Percentiles rank a stretch among this genome's conserved stretches.
phyloP scores from a whole-genome alignment of 2,329 filamentous ascomycete species.

The Talaromyces verruculosus region DNA sequence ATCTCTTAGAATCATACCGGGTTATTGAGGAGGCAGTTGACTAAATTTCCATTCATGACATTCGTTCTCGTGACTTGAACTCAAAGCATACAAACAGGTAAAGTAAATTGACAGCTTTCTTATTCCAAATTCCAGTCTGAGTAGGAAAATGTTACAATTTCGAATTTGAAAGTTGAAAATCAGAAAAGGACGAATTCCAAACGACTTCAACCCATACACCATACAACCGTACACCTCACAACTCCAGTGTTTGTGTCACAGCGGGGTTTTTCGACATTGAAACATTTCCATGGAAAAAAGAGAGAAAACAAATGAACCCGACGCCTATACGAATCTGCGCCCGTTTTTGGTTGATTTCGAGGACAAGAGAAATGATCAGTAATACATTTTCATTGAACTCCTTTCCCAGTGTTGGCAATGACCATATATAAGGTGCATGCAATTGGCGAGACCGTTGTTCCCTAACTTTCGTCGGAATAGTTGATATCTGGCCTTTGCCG shows the following conservation, averaged over 20 bases:
- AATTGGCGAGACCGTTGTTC: not conserved
- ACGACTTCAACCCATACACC: not conserved
- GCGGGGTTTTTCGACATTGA: not conserved
- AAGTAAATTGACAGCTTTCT: not conserved
- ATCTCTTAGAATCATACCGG: not conserved
- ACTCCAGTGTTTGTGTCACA: conserved; percentile 3
- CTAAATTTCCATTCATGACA: not conserved
- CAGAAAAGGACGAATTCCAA: not conserved
- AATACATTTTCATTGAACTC: not conserved
- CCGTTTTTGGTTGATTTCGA: not conserved
- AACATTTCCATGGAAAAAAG: not conserved
- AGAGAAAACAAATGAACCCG: not conserved
- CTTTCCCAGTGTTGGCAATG: not conserved
- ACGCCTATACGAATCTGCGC: not conserved
- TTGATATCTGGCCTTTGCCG: not conserved
- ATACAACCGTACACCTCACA: not conserved
- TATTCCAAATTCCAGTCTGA: not conserved
- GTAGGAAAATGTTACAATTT: not conserved
- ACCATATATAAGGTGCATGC: conserved; percentile 1
- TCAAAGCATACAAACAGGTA: not conserved
- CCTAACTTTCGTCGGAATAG: not conserved
- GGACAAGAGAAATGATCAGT: not conserved
- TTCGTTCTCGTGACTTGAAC: not conserved
- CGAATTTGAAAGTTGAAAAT: not conserved
- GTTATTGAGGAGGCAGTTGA: not conserved